Evolutionary conservation across 75 land plant species (phyloP).

Genomic region (Pinus tabuliformis): DNA sequence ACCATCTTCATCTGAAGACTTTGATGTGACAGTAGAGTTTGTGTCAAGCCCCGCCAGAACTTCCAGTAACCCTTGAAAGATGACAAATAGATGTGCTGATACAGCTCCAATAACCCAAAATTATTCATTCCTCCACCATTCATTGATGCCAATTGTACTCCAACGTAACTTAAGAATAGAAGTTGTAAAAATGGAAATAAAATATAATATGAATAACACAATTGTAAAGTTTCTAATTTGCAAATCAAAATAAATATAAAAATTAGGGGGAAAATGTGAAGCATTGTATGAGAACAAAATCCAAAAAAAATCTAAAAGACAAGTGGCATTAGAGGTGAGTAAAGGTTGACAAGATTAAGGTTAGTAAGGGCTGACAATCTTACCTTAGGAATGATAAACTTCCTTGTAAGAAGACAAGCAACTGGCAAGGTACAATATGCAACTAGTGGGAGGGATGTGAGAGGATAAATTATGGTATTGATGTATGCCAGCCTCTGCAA

Average conservation of each 20-base stretch:
- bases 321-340: not conserved
- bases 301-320: not conserved
- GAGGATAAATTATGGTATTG: constrained; percentile 82
- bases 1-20: constrained; percentile 80
- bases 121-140: constrained; percentile 99
- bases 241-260: constrained; percentile 11
- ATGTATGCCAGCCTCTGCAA: constrained; percentile 85
- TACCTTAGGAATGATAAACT: constrained; percentile 86
- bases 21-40: no score
- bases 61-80: no score
- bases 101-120: constrained; percentile 99
- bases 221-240: constrained; percentile 96
- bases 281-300: not conserved
- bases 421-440: constrained; percentile 81
- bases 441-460: constrained; percentile 73
- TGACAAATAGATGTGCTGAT: not conserved
- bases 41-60: no score
- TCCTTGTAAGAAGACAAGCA: constrained; percentile 75
- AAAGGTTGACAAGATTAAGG: not conserved
- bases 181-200: constrained; percentile 70
- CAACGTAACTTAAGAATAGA: constrained; percentile 88
- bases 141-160: constrained; percentile 93
- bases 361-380: not conserved
- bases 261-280: not conserved
- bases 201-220: constrained; percentile 46